A percentile compares a stretch with the other conserved stretches of the same genome.
Evolutionary conservation across 371 early-diverging fungal species (phyloP).

Genomic region (Umbelopsis sp.): DNA sequence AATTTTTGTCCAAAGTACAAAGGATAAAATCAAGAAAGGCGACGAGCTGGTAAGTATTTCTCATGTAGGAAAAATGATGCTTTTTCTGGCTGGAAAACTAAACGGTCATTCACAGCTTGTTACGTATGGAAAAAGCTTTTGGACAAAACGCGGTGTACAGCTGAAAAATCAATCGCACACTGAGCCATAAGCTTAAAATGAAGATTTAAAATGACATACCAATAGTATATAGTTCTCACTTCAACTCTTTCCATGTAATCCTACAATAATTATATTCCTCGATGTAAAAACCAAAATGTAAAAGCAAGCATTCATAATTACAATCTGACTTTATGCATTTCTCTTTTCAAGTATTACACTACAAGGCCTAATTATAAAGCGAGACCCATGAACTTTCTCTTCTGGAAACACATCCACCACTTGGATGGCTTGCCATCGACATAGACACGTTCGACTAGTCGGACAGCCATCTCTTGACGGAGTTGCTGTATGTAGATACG

Average conservation of each 20-base stretch:
- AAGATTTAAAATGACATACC: background rate
- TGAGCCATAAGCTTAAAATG: background rate
- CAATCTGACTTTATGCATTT: constrained; percentile 21
- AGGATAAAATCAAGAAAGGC: constrained; percentile 50
- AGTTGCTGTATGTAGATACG: constrained; percentile 88
- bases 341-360: constrained; percentile 9
- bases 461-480: constrained; percentile 83
- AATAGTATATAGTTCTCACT: background rate
- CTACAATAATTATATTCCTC: background rate
- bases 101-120: constrained; percentile 34
- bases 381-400: constrained; percentile 97
- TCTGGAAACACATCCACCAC: constrained; percentile 98
- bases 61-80: background rate
- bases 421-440: constrained; percentile 86
- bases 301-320: constrained; percentile 20
- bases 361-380: constrained; percentile 43
- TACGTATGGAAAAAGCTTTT: constrained; percentile 56
- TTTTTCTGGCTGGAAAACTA: background rate
- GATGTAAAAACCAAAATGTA: background rate
- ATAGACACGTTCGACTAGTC: constrained; percentile 82
- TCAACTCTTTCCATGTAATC: background rate
- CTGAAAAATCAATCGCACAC: constrained; percentile 43
- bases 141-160: constrained; percentile 55
- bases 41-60: constrained; percentile 48
- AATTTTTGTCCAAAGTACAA: constrained; percentile 48